Conservation (phyloP, 2,329 filamentous ascomycete genomes). For the Ampelomyces quisqualis region DNA sequence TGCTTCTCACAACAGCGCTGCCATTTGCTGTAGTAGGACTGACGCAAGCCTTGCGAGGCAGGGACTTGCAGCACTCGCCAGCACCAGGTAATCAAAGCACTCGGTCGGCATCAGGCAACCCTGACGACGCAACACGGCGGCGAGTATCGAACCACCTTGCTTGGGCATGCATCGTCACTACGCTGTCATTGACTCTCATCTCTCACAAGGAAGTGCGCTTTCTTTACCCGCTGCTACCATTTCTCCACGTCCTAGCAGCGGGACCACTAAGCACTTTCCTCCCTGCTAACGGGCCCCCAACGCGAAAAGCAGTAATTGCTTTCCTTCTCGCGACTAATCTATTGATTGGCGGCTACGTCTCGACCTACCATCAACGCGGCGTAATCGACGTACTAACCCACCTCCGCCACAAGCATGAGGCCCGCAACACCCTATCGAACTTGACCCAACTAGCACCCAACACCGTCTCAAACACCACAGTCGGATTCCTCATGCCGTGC, state of each 20-base stretch:
- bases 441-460: conserved; percentile 45
- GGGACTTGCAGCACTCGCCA: conserved; percentile 21
- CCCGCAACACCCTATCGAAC: conserved; percentile 18
- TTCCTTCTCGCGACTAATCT: conserved; percentile 65
- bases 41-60: conserved; percentile 46
- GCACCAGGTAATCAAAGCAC: background rate
- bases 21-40: conserved; percentile 72
- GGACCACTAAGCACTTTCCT: conserved; percentile 68
- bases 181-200: conserved; percentile 71
- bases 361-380: conserved; percentile 73
- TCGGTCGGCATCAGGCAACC: background rate
- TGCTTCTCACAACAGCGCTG: conserved; percentile 79
- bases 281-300: conserved; percentile 27
- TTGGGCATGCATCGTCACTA: conserved; percentile 56
- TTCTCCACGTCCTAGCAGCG: conserved; percentile 79
- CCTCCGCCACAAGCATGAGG: conserved; percentile 72
- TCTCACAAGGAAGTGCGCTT: conserved; percentile 98
- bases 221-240: conserved; percentile 86
- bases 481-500: conserved; percentile 90
- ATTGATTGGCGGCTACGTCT: conserved; percentile 70
- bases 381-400: conserved; percentile 72
- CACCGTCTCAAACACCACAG: conserved; percentile 45
- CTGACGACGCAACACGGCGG: conserved; percentile 9
- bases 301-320: conserved; percentile 55
- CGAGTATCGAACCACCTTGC: conserved; percentile 32